Percentiles rank a stretch among this genome's conserved stretches.
Conservation (phyloP, 129 eudicot genomes). For the Erigeron canadensis region DNA sequence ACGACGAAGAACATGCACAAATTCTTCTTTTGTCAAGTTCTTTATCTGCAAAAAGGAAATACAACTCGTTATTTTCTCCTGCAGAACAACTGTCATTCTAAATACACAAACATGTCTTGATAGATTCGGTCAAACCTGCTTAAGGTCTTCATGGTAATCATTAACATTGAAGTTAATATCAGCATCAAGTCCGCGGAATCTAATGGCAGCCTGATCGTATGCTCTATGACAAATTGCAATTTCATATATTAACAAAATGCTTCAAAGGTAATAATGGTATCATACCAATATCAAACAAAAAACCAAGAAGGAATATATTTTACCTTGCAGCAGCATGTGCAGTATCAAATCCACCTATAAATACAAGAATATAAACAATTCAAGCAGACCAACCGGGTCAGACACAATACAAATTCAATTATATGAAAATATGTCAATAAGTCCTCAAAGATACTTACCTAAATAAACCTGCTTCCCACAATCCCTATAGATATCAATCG, state of each 20-base stretch:
- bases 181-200: slow-evolving; percentile 67
- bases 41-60: slow-evolving; percentile 30
- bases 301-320: neutral
- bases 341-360: slow-evolving; percentile 3
- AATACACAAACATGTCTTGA: neutral
- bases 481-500: slow-evolving; percentile 53
- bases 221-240: slow-evolving; percentile 38
- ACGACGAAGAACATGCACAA: slow-evolving; percentile 52
- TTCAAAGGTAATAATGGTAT: neutral
- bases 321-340: slow-evolving; percentile 18
- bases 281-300: slow-evolving; percentile 1
- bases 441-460: slow-evolving; percentile 35
- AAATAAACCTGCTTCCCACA: slow-evolving; percentile 68
- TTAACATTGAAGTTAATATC: slow-evolving; percentile 60
- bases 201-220: slow-evolving; percentile 78
- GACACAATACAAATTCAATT: neutral
- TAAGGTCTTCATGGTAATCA: slow-evolving; percentile 66
- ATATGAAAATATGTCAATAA: neutral
- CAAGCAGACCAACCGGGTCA: neutral
- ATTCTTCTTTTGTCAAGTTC: slow-evolving; percentile 48
- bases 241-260: slow-evolving; percentile 37
- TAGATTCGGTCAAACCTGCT: slow-evolving; percentile 40
- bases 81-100: slow-evolving; percentile 19
- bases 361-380: neutral
- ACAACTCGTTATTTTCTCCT: slow-evolving; percentile 31